Evolutionary conservation across 1,284 basidiomycete genomes (phyloP), one percentile per base, ranked within the genome.

Genomic region (Macrocybe sp.): DNA sequence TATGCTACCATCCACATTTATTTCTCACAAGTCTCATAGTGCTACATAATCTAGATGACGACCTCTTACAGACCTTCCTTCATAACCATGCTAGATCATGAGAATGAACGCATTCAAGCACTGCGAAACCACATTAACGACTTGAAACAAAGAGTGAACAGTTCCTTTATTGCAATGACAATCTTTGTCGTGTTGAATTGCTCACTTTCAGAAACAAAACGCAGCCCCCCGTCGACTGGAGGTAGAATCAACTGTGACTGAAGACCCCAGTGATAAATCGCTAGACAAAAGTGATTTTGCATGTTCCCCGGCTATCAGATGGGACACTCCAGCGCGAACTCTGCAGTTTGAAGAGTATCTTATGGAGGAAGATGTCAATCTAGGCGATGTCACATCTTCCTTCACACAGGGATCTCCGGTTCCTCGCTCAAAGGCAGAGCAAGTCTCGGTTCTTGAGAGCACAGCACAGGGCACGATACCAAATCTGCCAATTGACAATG

Each of bases 291-390:
- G 22, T 4, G 22, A 22, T 4, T 42, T 59, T 16, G 47, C 56
- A 37, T 61, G 62, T 11, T 61, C 58, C 58, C 54, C 62, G 57
- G 75, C 79, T 12, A 68, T 69, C 35, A 81, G 83, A 59, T 83
- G 81, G 80, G 75, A 69, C 35, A 79, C 82, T 0, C 78, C 82
- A 2, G 74, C 72, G 8, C 77, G 79, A 36, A 78, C 75, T 0
- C 66, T 85, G 6, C 75, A 73, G 41, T 85, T 87, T 52, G 74
- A 73, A 1, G 78, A 82, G 40, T 79, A 79, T 48, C 68, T 82
- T 7, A 65, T 76, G 53, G 75, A 85, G 51, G 84, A 87, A 55
- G 67, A 78, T n/a, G 71, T 79, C 1, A 78, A 85, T 55, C 64
- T 84, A 1, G 70, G 63, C 1, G 72, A 83, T 52, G 55, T 79